Evolutionary conservation across 1,139 yeast genomes (phyloP), one percentile per base, ranked within the genome.

Genomic region (Candida sanyaensis): DNA sequence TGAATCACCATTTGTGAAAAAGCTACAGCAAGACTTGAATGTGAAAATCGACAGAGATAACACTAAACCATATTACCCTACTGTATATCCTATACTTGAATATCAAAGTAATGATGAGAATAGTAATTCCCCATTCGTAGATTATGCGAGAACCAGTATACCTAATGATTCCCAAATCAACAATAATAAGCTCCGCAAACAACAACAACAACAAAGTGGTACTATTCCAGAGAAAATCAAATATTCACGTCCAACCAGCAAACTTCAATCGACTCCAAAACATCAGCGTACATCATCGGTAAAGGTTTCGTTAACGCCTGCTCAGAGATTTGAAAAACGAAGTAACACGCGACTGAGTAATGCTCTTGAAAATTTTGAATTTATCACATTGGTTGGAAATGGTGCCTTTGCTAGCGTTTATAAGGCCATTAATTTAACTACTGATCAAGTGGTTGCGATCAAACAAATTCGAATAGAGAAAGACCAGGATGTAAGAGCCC

Each of bases 331-430:
- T 33, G 82, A 77, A 50, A 76, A 74, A 52, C 61, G 58, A 24
- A 68, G 71, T 0, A 76, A 75, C 1, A 63, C 67, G 3, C 67
- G 72, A 32, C 69, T 68, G 66, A 55, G 60, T 48, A 66, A 76
- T 53, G 79, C 79, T 1, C 65, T 83, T 40, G 78, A 79, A 17
- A 77, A 81, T 49, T 86, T 82, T 58, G 76, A 77, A 42, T 73
- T 84, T 56, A 75, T 86, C 46, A 78, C 84, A 23, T 91, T 90
- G 66, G 90, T 93, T 40, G 99, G 99, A 12, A 82, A 87, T 58
- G 99, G 99, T 30, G 90, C 97, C 17, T 93, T 91, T 71, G 99
- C 99, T 49, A 86, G 85, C 53, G 99, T 93, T 27, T 93, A 88
- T 72, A 84, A 84, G 62, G 96, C 96, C 21, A 70, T 80, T 31